Base-by-base conservation (phyloP, 1,139 yeast species). In the Geotrichum reessii region DNA sequence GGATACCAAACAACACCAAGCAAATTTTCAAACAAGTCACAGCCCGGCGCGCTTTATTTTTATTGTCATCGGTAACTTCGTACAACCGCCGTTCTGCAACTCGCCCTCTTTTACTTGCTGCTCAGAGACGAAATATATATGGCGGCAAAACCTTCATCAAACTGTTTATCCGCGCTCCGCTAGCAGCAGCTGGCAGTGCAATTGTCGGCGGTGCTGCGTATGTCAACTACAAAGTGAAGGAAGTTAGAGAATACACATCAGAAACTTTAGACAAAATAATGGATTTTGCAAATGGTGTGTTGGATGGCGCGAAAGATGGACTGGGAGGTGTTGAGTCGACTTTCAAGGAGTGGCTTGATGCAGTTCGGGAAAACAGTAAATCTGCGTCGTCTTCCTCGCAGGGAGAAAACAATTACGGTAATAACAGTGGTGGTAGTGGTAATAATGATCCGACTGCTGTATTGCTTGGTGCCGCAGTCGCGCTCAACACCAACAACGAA, bases 151-250 rank as follows among this genome's bases (percentile, higher is more conserved):
- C 31, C 19, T 22, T 49, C 42, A 19, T 49, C 40, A 44, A 37
- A 49, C 42, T 50, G 25, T 22, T 49, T 27, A 24, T 47, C 56
- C 28, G 53, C 8, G 57, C 24, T 24, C 53, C 57, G 11, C 49
- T 46, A 7, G 92, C 90, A 0, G 88, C 89, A 63, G 74, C 89
- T 0, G 97, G 96, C 1, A 95, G 97, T 7, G 90, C 96, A 0
- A 73, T 91, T 51, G 97, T 96, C 1, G 98, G 97, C 6, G 96
- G 96, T 2, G 96, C 97, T 0, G 87, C 96, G 2, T 93, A 91
- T 69, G 85, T 91, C 52, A 90, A 92, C 31, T 91, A 91, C 71
- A 92, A 93, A 71, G 87, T 91, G 2, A 95, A 91, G 61, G 95
- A 92, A 72, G 95, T 95, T 0, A 79, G 90, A 0, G 77, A 71